Conservation (phyloP, 2,329 filamentous ascomycete species). For the Ophiostoma sp. region DNA sequence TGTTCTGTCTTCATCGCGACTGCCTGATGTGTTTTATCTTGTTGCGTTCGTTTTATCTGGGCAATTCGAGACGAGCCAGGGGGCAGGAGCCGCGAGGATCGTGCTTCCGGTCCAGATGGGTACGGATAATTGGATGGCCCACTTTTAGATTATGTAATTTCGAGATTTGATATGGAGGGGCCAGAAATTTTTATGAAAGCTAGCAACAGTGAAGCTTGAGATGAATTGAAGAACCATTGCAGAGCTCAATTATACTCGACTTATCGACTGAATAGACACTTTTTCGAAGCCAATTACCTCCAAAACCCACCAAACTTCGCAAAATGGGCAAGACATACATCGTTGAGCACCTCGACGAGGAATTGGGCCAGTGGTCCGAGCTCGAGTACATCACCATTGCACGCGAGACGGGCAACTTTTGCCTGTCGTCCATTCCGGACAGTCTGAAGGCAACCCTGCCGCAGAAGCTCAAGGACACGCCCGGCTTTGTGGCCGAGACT, state of each 20-base stretch:
- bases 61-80: slow-evolving; percentile 20
- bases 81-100: slow-evolving; percentile 3
- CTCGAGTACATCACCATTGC: slow-evolving; percentile 91
- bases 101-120: neutral
- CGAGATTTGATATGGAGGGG: neutral
- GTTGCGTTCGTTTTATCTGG: slow-evolving; percentile 18
- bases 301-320: neutral
- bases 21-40: slow-evolving; percentile 15
- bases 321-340: slow-evolving; percentile 70
- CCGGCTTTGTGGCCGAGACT: slow-evolving; percentile 70
- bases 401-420: slow-evolving; percentile 75
- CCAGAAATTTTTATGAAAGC: neutral
- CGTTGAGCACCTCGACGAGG: slow-evolving; percentile 93
- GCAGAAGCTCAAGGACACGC: slow-evolving; percentile 52
- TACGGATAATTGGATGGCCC: neutral
- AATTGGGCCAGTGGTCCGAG: slow-evolving; percentile 90
- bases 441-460: slow-evolving; percentile 61
- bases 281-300: neutral
- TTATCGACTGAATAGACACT: neutral
- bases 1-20: neutral
- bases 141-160: slow-evolving; percentile 15
- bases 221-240: neutral
- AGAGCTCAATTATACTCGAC: neutral
- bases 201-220: no score
- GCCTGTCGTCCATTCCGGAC: slow-evolving; percentile 76